Conservation (phyloP, 176 grass and related monocot genomes). For the Oryza glaberrima region DNA sequence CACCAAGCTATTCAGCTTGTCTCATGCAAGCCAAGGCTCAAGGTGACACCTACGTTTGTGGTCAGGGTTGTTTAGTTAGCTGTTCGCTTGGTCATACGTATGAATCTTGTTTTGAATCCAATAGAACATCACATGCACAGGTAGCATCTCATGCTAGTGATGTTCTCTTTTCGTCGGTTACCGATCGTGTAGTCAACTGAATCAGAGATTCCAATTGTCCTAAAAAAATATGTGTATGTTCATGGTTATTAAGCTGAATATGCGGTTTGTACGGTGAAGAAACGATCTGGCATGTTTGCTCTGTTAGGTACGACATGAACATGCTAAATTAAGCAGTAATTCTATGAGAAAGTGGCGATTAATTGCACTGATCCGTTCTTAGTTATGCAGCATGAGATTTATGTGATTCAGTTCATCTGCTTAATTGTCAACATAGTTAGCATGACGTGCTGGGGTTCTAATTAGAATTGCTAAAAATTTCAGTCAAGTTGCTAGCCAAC, state of each 20-base stretch:
- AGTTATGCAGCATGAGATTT: conserved; percentile 22
- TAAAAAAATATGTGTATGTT: conserved; percentile 45
- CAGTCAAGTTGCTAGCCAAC: conserved; percentile 1
- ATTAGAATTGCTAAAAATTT: conserved; percentile 21
- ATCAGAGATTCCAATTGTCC: conserved; percentile 9
- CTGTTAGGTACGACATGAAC: conserved; percentile 27
- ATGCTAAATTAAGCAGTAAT: conserved; percentile 12
- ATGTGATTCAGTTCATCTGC: conserved; percentile 6
- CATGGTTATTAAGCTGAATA: conserved; percentile 15
- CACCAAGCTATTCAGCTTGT: not conserved
- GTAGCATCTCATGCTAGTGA: conserved; percentile 11
- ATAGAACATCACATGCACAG: not conserved
- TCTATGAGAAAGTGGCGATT: not conserved
- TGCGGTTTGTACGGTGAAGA: not conserved
- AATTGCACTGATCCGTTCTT: conserved; percentile 6
- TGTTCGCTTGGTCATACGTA: not conserved
- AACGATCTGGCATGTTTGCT: not conserved
- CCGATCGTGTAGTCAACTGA: conserved; percentile 41
- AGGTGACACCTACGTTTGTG: not conserved
- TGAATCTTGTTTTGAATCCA: not conserved
- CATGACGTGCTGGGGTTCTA: not conserved
- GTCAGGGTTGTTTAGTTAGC: conserved; percentile 5
- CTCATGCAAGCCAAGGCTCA: not conserved
- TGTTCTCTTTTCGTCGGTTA: conserved; percentile 28
- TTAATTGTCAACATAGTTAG: conserved; percentile 1